Conservation (phyloP, 768 basidiomycete species). For the Russula griseocarnosa region DNA sequence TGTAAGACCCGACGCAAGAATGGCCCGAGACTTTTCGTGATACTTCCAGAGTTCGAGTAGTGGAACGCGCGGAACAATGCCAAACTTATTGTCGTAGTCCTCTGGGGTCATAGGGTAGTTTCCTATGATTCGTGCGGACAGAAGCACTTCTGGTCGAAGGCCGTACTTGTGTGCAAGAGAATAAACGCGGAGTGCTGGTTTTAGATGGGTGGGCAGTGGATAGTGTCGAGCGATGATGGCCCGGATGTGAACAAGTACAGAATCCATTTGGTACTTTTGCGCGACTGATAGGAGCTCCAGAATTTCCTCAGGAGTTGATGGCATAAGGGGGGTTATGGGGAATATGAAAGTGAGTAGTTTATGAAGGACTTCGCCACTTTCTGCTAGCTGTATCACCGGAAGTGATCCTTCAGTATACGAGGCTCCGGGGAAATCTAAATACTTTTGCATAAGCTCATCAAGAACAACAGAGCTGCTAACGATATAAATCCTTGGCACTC, state of each 20-base stretch:
- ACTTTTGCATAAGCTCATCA: not conserved
- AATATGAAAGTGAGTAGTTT: slow-evolving; percentile 20
- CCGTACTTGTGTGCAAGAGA: slow-evolving; percentile 9
- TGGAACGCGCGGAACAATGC: not conserved
- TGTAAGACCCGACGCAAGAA: not conserved
- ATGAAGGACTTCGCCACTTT: not conserved
- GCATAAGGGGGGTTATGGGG: slow-evolving; percentile 2
- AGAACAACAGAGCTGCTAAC: slow-evolving; percentile 43
- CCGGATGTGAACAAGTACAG: not conserved
- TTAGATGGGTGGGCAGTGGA: not conserved
- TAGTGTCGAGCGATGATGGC: not conserved
- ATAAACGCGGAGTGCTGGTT: not conserved
- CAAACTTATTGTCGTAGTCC: not conserved
- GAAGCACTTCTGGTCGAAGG: slow-evolving; percentile 1
- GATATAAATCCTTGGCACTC: slow-evolving; percentile 31
- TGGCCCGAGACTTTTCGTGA: not conserved
- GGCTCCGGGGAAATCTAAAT: not conserved
- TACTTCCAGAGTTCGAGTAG: slow-evolving; percentile 17
- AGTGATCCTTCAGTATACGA: not conserved
- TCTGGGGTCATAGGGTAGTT: not conserved
- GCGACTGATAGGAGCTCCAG: slow-evolving; percentile 8
- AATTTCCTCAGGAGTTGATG: not conserved
- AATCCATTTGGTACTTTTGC: slow-evolving; percentile 9
- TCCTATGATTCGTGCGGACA: not conserved
- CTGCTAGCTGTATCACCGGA: not conserved